Conservation (phyloP, 1,284 basidiomycete genomes). For the Irpex sp. region DNA sequence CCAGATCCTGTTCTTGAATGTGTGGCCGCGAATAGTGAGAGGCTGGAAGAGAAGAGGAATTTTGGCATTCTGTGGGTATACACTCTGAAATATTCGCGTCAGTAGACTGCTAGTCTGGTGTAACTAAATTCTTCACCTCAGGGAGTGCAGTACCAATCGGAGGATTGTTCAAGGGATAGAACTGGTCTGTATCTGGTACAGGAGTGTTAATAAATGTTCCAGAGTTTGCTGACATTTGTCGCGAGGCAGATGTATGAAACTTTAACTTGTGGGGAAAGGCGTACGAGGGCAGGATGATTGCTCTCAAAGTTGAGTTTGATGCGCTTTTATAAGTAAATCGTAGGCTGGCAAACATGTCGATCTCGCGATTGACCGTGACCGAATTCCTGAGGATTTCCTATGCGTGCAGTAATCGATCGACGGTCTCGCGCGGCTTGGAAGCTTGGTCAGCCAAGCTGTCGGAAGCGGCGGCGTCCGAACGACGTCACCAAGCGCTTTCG, state of each 20-base stretch:
- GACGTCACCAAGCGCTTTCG: not conserved
- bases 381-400: not conserved
- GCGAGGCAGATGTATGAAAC: no score
- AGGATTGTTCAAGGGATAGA: slow-evolving; percentile 62
- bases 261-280: no score
- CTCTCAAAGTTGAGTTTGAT: no score
- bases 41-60: slow-evolving; percentile 67
- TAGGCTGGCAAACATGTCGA: not conserved
- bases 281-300: no score
- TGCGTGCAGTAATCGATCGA: not conserved
- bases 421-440: not conserved
- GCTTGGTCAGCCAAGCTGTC: not conserved
- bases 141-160: slow-evolving; percentile 49
- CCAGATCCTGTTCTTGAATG: slow-evolving; percentile 74
- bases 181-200: slow-evolving; percentile 47
- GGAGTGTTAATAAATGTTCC: slow-evolving; percentile 35
- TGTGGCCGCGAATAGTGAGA: slow-evolving; percentile 56
- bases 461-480: not conserved
- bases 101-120: not conserved
- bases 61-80: slow-evolving; percentile 40
- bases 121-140: no score
- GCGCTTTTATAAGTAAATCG: not conserved
- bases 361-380: not conserved
- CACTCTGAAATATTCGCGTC: slow-evolving; percentile 27
- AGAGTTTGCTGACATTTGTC: slow-evolving; percentile 11